Conservation (phyloP, 148 eudicot genomes). For the Drosera capensis region DNA sequence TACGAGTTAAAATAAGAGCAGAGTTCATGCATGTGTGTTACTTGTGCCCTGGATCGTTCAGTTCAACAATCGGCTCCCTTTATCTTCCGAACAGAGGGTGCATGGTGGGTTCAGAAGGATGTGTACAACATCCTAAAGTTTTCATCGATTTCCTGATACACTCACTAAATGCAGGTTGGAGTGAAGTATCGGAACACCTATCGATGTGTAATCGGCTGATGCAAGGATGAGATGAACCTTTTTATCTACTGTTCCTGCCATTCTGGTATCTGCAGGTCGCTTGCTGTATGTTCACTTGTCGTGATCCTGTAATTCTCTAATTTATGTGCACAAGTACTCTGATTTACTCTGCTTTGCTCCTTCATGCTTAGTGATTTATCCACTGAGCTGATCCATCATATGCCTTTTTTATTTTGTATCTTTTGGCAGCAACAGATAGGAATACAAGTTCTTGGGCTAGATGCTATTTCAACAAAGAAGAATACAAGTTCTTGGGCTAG, state of each 20-base stretch:
- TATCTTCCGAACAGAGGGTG: too few relatives aligned
- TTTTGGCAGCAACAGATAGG: too few relatives aligned
- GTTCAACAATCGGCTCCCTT: background rate
- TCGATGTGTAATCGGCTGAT: constrained; percentile 42
- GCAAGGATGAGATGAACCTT: constrained; percentile 31
- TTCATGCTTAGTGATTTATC: background rate
- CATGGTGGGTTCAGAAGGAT: too few relatives aligned
- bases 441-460: background rate
- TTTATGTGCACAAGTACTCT: background rate
- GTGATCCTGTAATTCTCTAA: background rate
- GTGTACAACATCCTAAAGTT: background rate
- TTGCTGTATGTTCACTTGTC: background rate
- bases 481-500: background rate
- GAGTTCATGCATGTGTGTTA: too few relatives aligned
- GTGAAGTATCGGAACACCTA: constrained; percentile 44
- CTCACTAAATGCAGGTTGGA: constrained; percentile 43
- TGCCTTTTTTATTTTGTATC: too few relatives aligned
- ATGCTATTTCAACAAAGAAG: background rate
- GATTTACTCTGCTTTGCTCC: background rate
- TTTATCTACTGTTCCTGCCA: background rate
- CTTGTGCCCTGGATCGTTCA: background rate
- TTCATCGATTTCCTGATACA: background rate
- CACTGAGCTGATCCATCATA: too few relatives aligned
- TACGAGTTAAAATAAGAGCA: too few relatives aligned
- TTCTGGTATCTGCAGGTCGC: background rate